These are phyloP conservation scores for Phialocephala sp. DNA, from an alignment of 2,329 filamentous ascomycete genomes.

Conservation along the genomic window DNA sequence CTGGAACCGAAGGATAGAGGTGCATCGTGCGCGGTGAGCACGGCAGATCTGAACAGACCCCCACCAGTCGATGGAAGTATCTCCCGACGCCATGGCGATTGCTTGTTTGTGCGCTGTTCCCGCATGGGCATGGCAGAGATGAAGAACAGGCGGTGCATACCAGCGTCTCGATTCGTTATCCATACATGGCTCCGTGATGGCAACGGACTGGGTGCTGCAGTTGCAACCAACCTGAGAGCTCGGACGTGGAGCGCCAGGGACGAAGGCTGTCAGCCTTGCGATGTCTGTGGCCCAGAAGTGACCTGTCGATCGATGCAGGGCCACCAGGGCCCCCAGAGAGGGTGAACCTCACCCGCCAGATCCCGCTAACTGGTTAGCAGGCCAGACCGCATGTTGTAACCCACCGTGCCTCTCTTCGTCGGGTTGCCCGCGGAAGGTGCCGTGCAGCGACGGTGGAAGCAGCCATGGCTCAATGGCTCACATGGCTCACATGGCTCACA, in stretches of 20 bases:
- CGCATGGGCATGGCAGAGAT: background rate
- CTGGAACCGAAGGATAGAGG: background rate
- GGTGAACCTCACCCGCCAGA: background rate
- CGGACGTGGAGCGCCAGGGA: too few species aligned
- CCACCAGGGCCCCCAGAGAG: too few species aligned
- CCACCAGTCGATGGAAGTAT: background rate
- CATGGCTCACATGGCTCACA: too few species aligned
- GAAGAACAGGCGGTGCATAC: background rate
- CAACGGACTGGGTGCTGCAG: background rate
- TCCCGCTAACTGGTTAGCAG: background rate
- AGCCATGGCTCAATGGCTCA: too few species aligned
- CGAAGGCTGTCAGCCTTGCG: background rate
- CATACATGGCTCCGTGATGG: background rate
- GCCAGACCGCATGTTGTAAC: background rate
- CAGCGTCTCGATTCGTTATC: background rate
- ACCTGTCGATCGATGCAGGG: slow-evolving; percentile 5
- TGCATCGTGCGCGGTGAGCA: background rate
- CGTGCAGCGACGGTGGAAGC: background rate
- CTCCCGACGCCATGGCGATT: background rate
- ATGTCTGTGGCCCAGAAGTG: background rate
- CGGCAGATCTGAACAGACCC: background rate
- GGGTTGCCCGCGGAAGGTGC: background rate
- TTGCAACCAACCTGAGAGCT: background rate
- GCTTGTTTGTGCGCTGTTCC: slow-evolving; percentile 8
- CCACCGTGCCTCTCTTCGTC: background rate